Evolutionary conservation across 2,329 filamentous ascomycete genomes (phyloP), one percentile per base, ranked within the genome.

Genomic region (Zymoseptoria pseudotritici): DNA sequence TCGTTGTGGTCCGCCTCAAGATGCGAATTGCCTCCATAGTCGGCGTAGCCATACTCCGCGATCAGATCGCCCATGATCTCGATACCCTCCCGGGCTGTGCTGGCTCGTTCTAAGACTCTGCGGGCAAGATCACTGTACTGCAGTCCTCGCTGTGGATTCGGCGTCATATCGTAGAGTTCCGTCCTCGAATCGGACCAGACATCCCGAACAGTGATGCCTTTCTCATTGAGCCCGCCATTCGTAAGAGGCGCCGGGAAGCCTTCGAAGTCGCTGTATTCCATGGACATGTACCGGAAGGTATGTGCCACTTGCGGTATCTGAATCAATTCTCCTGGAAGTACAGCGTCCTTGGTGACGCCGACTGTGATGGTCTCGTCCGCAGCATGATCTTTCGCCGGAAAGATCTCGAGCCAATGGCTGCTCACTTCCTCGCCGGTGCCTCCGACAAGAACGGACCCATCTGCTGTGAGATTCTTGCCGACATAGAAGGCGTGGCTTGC

Each of bases 401-500:
- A 79, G 31, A 80, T 68, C 58, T 79, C 74, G 22, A 79, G 75
- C 76, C 77, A 79, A 60, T 79, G 77, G 8, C 74, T 76, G 0
- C 77, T 80, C 0, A 79, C 77, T 63, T 80, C 77, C 61, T 80
- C 78, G 52, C 77, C 78, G 3, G 77, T 79, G 21, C 78, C 77
- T 61, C 77, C 77, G 20, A 79, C 68, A 51, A 79, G 70, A 24
- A 79, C 76, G 42, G 72, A 74, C 29, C 75, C 76, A 61, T 76
- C 73, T 13, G 71, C 67, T 0, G 78, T 79, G 61, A 80, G 73
- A 49, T 73, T 71, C 61, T 78, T 78, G 61, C 78, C 78, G 19
- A 80, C 76, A 56, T 79, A 80, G 67, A 79, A 79, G 13, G 76
- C 77, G 66, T 79, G 79, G 69, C 78, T 79, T n/a, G 75, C 75